These are phyloP conservation scores for Mucor indicus DNA, from an alignment of 371 early-diverging fungal species.

Conservation along the genomic window DNA sequence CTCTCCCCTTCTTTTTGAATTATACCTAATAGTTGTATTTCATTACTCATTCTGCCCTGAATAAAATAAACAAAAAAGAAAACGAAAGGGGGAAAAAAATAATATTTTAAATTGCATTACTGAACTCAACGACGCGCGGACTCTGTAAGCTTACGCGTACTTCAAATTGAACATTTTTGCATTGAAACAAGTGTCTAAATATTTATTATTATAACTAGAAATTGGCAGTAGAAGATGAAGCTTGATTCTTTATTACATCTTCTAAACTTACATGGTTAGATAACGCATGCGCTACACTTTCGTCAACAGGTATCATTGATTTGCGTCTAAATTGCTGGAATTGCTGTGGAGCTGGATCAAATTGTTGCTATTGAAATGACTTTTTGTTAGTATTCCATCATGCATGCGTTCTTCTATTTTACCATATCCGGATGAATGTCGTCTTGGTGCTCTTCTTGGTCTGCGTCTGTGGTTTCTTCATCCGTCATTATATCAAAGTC, in stretches of 20 bases:
- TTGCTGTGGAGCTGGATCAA: constrained; percentile 54
- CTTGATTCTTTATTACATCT: constrained; percentile 53
- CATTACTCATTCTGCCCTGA: constrained; percentile 22
- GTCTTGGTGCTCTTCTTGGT: constrained; percentile 29
- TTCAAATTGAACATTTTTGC: no score
- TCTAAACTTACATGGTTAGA: constrained; percentile 83
- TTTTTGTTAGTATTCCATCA: background rate
- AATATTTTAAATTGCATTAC: no score
- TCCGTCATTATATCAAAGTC: constrained; percentile 31
- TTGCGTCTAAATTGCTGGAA: constrained; percentile 84
- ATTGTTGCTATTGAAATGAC: constrained; percentile 53
- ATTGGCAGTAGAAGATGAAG: no score
- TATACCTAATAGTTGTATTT: constrained; percentile 40
- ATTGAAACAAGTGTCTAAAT: no score
- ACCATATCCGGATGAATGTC: constrained; percentile 50
- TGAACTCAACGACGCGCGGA: no score
- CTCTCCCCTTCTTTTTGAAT: no score
- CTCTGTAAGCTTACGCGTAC: no score
- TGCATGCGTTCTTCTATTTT: constrained; percentile 1
- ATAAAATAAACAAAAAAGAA: background rate
- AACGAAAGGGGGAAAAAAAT: background rate
- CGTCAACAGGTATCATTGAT: constrained; percentile 83
- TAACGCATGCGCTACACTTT: constrained; percentile 28
- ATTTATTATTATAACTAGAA: no score
- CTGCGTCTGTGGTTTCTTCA: constrained; percentile 19